phyloP scores from a whole-genome alignment of 2,329 filamentous ascomycete genomes.

The Sporothrix brunneoviolacea region DNA sequence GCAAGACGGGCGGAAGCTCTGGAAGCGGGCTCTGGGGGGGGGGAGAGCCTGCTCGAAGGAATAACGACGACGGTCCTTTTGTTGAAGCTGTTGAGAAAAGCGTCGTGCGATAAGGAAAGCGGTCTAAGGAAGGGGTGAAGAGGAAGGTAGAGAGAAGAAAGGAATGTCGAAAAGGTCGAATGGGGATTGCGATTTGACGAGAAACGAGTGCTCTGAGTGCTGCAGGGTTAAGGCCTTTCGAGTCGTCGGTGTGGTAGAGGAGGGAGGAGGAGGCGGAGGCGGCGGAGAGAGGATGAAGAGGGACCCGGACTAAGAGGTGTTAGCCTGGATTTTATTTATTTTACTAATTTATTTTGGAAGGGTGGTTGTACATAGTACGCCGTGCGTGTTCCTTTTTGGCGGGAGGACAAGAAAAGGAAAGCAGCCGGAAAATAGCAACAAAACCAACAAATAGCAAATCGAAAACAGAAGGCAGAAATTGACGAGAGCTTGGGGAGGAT shows the following conservation, averaged over 20 bases:
- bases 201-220: background rate
- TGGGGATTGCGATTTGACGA: too few species aligned
- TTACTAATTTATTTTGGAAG: background rate
- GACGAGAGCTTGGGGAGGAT: background rate
- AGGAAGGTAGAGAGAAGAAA: background rate
- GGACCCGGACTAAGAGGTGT: background rate
- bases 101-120: too few species aligned
- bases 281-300: background rate
- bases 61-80: too few species aligned
- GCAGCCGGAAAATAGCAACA: background rate
- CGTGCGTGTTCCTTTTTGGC: background rate
- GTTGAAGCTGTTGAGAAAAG: too few species aligned
- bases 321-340: conserved; percentile 7
- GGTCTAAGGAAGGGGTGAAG: background rate
- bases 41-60: too few species aligned
- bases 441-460: background rate
- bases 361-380: background rate
- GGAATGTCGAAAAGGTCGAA: too few species aligned
- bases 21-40: too few species aligned
- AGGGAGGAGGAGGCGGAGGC: background rate
- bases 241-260: background rate
- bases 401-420: background rate
- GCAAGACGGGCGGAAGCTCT: too few species aligned
- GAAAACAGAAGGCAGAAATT: background rate
- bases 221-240: background rate